Conservation (phyloP, 2,329 filamentous ascomycete genomes). For the Neofusicoccum cordaticola region DNA sequence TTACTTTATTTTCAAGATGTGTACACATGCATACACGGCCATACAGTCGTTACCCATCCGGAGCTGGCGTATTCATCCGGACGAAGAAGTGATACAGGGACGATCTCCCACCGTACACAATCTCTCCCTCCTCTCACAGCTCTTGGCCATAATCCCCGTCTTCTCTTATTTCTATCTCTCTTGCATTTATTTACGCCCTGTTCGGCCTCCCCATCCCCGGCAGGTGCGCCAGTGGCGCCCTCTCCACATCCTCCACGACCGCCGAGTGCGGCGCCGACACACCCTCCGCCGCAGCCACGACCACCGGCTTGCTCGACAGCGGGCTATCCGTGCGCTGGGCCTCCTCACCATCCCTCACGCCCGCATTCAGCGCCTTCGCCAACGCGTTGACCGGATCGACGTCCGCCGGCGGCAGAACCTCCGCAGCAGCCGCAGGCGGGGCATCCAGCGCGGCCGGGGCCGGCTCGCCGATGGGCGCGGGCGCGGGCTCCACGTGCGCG, state of each 20-base stretch:
- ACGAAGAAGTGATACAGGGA: neutral
- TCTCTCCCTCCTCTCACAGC: neutral
- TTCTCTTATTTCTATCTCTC: neutral
- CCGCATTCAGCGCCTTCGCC: neutral
- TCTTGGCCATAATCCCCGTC: neutral
- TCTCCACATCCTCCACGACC: slow-evolving; percentile 4
- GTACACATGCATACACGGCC: slow-evolving; percentile 6
- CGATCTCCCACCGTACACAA: neutral
- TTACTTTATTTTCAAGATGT: neutral
- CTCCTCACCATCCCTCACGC: neutral
- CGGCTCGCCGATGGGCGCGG: neutral
- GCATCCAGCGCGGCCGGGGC: neutral
- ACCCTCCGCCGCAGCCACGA: neutral
- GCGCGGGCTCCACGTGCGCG: neutral
- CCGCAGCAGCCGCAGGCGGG: neutral
- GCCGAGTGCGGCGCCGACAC: slow-evolving; percentile 3
- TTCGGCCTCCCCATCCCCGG: slow-evolving; percentile 16
- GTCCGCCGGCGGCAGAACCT: no score
- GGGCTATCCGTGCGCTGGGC: neutral
- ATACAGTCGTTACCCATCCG: slow-evolving; percentile 10
- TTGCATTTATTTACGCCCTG: neutral
- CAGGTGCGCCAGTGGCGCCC: slow-evolving; percentile 9
- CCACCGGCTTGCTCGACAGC: slow-evolving; percentile 7
- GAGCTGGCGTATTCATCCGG: neutral
- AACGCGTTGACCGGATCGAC: neutral